These are phyloP conservation scores for Madurella fahalii DNA, from an alignment of 2,329 filamentous ascomycete species.

Conservation along the genomic window DNA sequence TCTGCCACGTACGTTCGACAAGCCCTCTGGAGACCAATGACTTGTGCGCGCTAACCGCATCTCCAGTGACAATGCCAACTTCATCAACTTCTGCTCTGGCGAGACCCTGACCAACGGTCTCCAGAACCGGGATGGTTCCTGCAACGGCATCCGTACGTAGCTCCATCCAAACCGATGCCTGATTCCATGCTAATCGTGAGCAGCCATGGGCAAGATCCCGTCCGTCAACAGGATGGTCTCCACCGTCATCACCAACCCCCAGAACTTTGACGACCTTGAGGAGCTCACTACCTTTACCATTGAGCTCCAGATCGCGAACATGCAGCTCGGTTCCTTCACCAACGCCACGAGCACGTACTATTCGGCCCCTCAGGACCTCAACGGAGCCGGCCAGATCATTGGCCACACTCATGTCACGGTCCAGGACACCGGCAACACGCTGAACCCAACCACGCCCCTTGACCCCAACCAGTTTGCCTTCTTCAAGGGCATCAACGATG, in stretches of 20 bases:
- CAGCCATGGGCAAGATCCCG: slow-evolving; percentile 59
- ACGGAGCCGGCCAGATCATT: slow-evolving; percentile 48
- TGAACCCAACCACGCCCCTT: slow-evolving; percentile 50
- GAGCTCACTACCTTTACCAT: slow-evolving; percentile 48
- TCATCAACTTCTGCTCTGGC: slow-evolving; percentile 60
- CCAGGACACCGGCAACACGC: slow-evolving; percentile 49
- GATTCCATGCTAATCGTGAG: slow-evolving; percentile 18
- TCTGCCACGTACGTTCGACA: slow-evolving; percentile 50
- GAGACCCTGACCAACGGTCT: slow-evolving; percentile 57
- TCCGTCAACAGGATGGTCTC: slow-evolving; percentile 54
- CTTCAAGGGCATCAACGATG: slow-evolving; percentile 65
- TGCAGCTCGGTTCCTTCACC: slow-evolving; percentile 56
- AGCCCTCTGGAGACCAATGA: not conserved
- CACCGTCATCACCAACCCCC: slow-evolving; percentile 49
- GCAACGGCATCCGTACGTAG: slow-evolving; percentile 59
- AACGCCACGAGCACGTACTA: slow-evolving; percentile 60
- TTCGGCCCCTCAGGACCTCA: slow-evolving; percentile 54
- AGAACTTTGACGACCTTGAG: slow-evolving; percentile 46
- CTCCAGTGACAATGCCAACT: slow-evolving; percentile 54
- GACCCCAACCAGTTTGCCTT: slow-evolving; percentile 54
- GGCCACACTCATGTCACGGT: slow-evolving; percentile 60
- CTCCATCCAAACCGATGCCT: too few species aligned
- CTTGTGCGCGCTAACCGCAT: slow-evolving; percentile 6
- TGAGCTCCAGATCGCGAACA: slow-evolving; percentile 48
- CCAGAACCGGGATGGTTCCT: slow-evolving; percentile 56